Evolutionary conservation across 1,284 basidiomycete genomes (phyloP), one percentile per base, ranked within the genome.

Genomic region (Cryptococcus floricola): DNA sequence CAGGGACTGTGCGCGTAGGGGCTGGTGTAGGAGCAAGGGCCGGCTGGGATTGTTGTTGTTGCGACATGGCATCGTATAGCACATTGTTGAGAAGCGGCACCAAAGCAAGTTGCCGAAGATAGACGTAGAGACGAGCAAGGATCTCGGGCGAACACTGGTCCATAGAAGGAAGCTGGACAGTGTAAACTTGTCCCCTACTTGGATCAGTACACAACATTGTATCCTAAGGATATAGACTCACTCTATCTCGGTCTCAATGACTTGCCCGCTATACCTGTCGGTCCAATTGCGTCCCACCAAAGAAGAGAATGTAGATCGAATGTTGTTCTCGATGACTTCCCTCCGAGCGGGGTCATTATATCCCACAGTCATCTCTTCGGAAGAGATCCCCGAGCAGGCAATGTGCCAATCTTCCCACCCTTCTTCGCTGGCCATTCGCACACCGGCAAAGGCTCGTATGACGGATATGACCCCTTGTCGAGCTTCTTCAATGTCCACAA

Each of bases 381-480:
- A 60, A 9, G 39, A 51, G 14, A 65, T 69, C 27, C 58, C 59
- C 16, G 61, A 63, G 42, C 72, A 72, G 5, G 62, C 69, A 0
- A 13, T 27, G 25, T 70, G 62, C 68, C 70, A 73, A 3, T 53
- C 58, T 18, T 61, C 61, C 68, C 68, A 69, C 0, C 57, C 61
- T 34, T 64, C 65, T 9, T 64, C 59, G 46, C 57, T 50, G 18
- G 12, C 25, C 6, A 16, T 50, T 14, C 52, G n/a, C 4, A 55
- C 45, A 14, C 42, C 47, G 2, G 63, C 66, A 38, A 65, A 62
- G 0, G 59, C 52, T 13, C 56, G 52, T 0, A 75, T 45, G 19
- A 75, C 70, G 5, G 62, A 65, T 51, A 67, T 67, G 41, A 75
- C 65, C 1, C 67, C 73, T n/a, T 60, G 44, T 19, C 64, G 54